phyloP scores from a whole-genome alignment of 371 early-diverging fungal species.

The Nematocida ironsii region DNA sequence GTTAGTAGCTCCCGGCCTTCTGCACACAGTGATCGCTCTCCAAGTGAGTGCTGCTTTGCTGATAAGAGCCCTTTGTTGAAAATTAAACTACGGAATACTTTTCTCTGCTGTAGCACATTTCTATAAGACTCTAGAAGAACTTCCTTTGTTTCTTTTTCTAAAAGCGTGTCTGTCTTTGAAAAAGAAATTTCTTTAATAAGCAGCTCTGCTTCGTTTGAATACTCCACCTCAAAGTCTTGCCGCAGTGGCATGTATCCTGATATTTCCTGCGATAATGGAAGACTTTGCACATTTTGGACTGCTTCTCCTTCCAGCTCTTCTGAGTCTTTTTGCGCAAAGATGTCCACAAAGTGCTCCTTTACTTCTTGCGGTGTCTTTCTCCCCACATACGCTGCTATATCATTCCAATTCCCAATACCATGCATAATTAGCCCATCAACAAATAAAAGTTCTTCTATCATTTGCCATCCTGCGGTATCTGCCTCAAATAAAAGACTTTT shows the following conservation, averaged over 20 bases:
- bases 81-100: slow-evolving; percentile 78
- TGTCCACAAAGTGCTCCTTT: slow-evolving; percentile 80
- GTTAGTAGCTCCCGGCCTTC: slow-evolving; percentile 41
- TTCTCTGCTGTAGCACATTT: slow-evolving; percentile 77
- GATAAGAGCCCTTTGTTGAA: slow-evolving; percentile 80
- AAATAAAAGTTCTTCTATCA: slow-evolving; percentile 88
- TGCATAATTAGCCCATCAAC: slow-evolving; percentile 82
- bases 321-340: slow-evolving; percentile 75
- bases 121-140: slow-evolving; percentile 87
- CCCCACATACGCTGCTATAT: slow-evolving; percentile 83
- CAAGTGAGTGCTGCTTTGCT: slow-evolving; percentile 72
- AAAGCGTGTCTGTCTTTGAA: slow-evolving; percentile 72
- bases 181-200: slow-evolving; percentile 84
- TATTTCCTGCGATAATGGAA: slow-evolving; percentile 82
- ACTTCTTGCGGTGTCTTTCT: slow-evolving; percentile 81
- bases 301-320: slow-evolving; percentile 64
- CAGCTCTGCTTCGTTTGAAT: slow-evolving; percentile 88
- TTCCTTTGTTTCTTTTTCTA: slow-evolving; percentile 79
- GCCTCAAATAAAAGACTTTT: slow-evolving; percentile 65
- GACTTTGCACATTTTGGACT: slow-evolving; percentile 71
- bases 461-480: slow-evolving; percentile 76
- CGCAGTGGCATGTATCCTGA: slow-evolving; percentile 92
- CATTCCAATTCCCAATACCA: slow-evolving; percentile 94
- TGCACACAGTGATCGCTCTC: slow-evolving; percentile 37
- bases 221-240: slow-evolving; percentile 89